phyloP scores from a whole-genome alignment of 371 early-diverging fungal species.

The Gilbertella persicaria region DNA sequence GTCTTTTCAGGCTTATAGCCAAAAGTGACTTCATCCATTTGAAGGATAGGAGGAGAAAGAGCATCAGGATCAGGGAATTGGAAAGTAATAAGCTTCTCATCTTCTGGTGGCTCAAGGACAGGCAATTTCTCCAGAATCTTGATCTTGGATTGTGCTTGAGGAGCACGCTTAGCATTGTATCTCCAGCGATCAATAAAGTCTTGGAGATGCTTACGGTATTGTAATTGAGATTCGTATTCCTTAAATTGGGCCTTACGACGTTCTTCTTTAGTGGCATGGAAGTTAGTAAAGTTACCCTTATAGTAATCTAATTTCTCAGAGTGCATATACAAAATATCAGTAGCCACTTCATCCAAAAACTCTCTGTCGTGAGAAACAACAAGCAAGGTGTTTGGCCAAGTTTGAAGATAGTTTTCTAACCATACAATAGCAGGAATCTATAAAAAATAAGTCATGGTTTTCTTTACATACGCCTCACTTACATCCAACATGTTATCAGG shows the following conservation, averaged over 20 bases:
- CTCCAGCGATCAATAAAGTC: conserved; percentile 99
- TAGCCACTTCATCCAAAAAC: conserved; percentile 96
- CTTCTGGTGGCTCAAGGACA: conserved; percentile 85
- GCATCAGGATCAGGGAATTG: conserved; percentile 90
- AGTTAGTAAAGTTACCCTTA: conserved; percentile 92
- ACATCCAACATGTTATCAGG: conserved; percentile 96
- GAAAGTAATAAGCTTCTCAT: conserved; percentile 85
- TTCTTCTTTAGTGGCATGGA: conserved; percentile 88
- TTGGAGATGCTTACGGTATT: conserved; percentile 92
- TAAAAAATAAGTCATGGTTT: neutral
- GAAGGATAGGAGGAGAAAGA: conserved; percentile 88
- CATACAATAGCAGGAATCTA: conserved; percentile 93
- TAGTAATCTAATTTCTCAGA: conserved; percentile 91
- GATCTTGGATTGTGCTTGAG: conserved; percentile 97
- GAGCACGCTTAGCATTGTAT: conserved; percentile 97
- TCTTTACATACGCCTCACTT: conserved; percentile 1
- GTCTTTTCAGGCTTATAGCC: conserved; percentile 73
- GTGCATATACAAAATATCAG: conserved; percentile 96
- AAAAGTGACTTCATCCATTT: conserved; percentile 90
- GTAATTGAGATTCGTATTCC: conserved; percentile 95
- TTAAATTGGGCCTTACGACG: conserved; percentile 84
- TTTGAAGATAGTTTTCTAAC: conserved; percentile 92
- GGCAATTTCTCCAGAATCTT: conserved; percentile 98
- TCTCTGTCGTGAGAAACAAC: conserved; percentile 98
- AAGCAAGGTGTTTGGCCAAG: conserved; percentile 90